Evolutionary conservation across 2,329 filamentous ascomycete genomes (phyloP), one percentile per base, ranked within the genome.

Genomic region (Thelonectria rubi): DNA sequence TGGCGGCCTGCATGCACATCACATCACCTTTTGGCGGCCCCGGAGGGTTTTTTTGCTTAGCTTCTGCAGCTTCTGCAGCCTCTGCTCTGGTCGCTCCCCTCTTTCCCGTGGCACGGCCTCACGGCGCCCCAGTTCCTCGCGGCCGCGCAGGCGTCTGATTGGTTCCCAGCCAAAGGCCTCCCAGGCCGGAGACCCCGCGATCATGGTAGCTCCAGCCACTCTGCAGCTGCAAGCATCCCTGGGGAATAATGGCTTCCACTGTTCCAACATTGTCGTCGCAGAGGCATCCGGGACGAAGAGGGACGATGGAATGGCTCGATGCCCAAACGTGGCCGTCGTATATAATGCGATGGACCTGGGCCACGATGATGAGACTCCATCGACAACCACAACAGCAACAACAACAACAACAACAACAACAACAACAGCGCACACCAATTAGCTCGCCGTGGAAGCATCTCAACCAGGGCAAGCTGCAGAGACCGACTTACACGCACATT

Each of bases 141-240:
- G 43, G 11, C 37, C 47, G 24, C 32, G 48, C 9, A 6, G 56
- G 5, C 5, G 8, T 24, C 40, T 69, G 53, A 72, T 70, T 72
- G 61, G 68, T 15, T 5, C 34, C 39, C 40, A 42, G 49, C 43
- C 26, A 30, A 70, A 62, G 67, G 69, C 69, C 69, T 72, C 69
- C 69, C 69, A n/a, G 65, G 55, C 65, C 69, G 68, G 68, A 59
- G 45, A 56, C 66, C 54, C 69, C 69, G 68, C 66, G 63, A 64
- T 61, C 56, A 62, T 48, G 57, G 50, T 24, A 56, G 64, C 67
- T 69, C 55, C 68, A 72, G 69, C 69, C 69, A 72, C 69, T n/a
- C 60, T 52, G 55, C 45, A 58, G 17, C 26, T 30, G 34, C 34
- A 37, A 40, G 32, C 51, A 51, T 45, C 24, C 59, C 34, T 59